Base-by-base conservation (phyloP, 2,329 filamentous ascomycete genomes). In the Claviceps lovelessii region DNA sequence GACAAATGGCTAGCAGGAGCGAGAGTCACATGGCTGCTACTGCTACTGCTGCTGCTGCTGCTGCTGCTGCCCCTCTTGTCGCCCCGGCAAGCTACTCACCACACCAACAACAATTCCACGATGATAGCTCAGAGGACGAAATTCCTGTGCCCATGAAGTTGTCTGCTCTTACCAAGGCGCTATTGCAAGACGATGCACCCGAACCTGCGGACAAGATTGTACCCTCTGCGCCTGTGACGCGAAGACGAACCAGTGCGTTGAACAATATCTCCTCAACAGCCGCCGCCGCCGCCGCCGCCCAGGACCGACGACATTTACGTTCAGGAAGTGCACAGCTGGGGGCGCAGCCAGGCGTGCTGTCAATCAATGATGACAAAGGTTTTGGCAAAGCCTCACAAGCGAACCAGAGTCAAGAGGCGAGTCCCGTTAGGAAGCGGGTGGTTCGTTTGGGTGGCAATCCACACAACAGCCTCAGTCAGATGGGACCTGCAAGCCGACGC, bases 91-190 rank as follows among this genome's bases (percentile, higher is more conserved):
- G 64, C 51, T 70, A 74, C 52, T 61, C 69, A 47, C 41, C 51
- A 31, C 68, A 74, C 54, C 74, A 74, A 56, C 73, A 74, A 50
- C 76, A 67, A 56, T 84, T 67, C 57, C 60, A 66, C 61, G 84
- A 88, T 62, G 90, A 95, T 66, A 95, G 88, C 74, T 95, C 90
- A 29, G 91, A 96, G 70, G 91, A 96, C 64, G 91, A 96, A 70
- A 88, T 94, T 33, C 86, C 87, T 17, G 85, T 88, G 61, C 90
- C 90, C 63, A 89, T 93, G 81, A 94, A 93, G 72, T 86, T 96
- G 67, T 96, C 90, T 67, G 90, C 90, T 63, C 80, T 93, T 61
- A 95, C 91, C 51, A 91, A 93, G 66, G 90, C 89, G 23, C 76
- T 96, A 17, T 76, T 96, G 29, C 80, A 81, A 55, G 81, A 84